Conservation (phyloP, 1,139 yeast species). For the Sporopachydermia cereana region DNA sequence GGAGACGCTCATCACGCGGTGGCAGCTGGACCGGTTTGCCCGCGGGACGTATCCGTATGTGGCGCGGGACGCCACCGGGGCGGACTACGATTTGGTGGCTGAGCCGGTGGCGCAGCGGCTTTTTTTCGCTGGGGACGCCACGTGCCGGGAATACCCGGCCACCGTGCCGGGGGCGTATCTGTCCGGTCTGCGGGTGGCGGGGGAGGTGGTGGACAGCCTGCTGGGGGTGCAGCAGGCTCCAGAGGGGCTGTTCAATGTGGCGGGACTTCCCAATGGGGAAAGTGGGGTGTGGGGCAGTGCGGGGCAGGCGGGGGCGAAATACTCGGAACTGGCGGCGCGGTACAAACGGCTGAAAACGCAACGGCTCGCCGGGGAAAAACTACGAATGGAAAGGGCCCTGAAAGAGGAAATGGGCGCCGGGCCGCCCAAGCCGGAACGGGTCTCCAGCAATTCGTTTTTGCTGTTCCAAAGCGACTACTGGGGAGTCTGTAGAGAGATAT, state of each 20-base stretch:
- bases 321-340: constrained; percentile 11
- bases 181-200: constrained; percentile 31
- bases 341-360: constrained; percentile 17
- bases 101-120: constrained; percentile 26
- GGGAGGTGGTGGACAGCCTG: constrained; percentile 27
- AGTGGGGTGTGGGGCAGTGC: constrained; percentile 5
- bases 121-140: constrained; percentile 35
- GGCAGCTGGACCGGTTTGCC: constrained; percentile 31
- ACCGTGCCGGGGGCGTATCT: constrained; percentile 35
- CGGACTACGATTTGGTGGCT: constrained; percentile 30
- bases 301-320: too few relatives aligned
- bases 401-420: constrained; percentile 24
- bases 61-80: constrained; percentile 31
- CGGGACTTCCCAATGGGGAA: constrained; percentile 9
- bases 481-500: too few relatives aligned
- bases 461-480: constrained; percentile 32
- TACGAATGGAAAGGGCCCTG: constrained; percentile 11
- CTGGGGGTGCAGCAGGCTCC: constrained; percentile 30
- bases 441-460: constrained; percentile 30
- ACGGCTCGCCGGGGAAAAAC: constrained; percentile 19
- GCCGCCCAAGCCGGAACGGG: constrained; percentile 28
- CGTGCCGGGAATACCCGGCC: constrained; percentile 30
- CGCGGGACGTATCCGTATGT: constrained; percentile 31
- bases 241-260: constrained; percentile 24
- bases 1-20: constrained; percentile 30